Conservation (phyloP, 1,139 yeast species). For the Protomyces inundatus region DNA sequence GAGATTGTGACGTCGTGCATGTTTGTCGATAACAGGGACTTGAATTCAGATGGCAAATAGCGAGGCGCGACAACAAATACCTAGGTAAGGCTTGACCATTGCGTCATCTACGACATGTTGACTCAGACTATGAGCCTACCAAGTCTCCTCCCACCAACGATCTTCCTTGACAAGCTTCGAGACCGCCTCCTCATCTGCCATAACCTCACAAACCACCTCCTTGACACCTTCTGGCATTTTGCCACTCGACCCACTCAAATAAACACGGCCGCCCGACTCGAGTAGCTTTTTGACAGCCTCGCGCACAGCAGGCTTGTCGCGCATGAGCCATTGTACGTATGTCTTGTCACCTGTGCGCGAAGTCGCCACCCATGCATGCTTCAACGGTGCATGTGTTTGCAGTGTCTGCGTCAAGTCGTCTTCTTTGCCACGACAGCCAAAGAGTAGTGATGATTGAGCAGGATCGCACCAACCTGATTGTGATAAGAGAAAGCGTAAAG, state of each 20-base stretch:
- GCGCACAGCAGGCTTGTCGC: constrained; percentile 39
- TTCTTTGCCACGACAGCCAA: constrained; percentile 64
- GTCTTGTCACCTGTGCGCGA: constrained; percentile 37
- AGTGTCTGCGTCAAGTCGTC: constrained; percentile 66
- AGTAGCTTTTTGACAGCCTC: constrained; percentile 50
- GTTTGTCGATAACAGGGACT: too few species aligned
- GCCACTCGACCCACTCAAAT: constrained; percentile 84
- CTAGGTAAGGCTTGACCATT: too few species aligned
- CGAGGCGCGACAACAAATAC: too few species aligned
- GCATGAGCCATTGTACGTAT: constrained; percentile 69
- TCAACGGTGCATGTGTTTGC: constrained; percentile 46
- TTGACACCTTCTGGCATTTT: constrained; percentile 91
- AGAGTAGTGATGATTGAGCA: constrained; percentile 46
- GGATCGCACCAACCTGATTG: constrained; percentile 41
- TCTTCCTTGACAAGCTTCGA: constrained; percentile 49
- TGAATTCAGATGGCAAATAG: too few species aligned
- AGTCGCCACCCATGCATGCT: constrained; percentile 39
- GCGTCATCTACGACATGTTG: too few species aligned
- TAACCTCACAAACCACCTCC: constrained; percentile 60
- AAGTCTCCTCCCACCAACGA: constrained; percentile 83
- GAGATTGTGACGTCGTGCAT: too few species aligned
- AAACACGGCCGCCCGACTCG: constrained; percentile 60
- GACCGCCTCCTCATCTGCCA: constrained; percentile 55
- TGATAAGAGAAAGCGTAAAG: constrained; percentile 87
- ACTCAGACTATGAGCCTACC: constrained; percentile 46